Evolutionary conservation across 2,329 filamentous ascomycete genomes (phyloP), one percentile per base, ranked within the genome.

Genomic region (Colletotrichum sp.): DNA sequence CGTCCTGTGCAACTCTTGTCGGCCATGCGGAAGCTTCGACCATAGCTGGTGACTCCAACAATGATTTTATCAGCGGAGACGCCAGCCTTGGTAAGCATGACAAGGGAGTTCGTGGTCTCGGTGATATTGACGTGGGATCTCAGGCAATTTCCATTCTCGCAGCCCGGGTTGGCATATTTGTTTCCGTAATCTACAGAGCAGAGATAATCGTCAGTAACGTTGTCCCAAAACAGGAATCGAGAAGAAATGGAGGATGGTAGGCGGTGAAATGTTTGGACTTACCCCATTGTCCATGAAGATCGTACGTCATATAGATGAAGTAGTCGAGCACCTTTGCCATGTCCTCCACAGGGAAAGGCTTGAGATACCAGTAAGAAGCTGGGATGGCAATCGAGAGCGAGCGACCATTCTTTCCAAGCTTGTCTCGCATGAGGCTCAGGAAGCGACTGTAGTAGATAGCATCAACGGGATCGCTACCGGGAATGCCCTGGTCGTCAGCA

Each of bases 291-390:
- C 80, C 39, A 77, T 81, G 28, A 2, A 85, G 79, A 71, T 86
- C 84, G 63, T 86, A 87, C 52, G 78, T 84, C 84, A 86, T 86
- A 71, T 79, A 85, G 15, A 84, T 78, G 18, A 84, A 79, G 72
- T 83, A 83, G 76, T 84, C 81, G 28, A 83, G 65, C 6, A 77
- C 44, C 5, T 67, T n/a, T 18, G 68, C 62, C 3, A 83, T 80
- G 3, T 76, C 57, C 6, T 74, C 34, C 32, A 85, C 78, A 5
- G 81, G 81, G 67, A 81, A 84, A 28, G 60, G 87, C 36, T 80
- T 83, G 77, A 87, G 77, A 66, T 85, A 84, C 52, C 80, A 81
- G 64, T 84, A 83, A 10, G 82, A 83, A 21, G 79, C 81, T 57
- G 78, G 82, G 24, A 80, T 82, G 28, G 77, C 76, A 28, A 82